Evolutionary conservation across 2,329 filamentous ascomycete species (phyloP), one percentile per base, ranked within the genome.

Genomic region (Blastomyces gilchristii): DNA sequence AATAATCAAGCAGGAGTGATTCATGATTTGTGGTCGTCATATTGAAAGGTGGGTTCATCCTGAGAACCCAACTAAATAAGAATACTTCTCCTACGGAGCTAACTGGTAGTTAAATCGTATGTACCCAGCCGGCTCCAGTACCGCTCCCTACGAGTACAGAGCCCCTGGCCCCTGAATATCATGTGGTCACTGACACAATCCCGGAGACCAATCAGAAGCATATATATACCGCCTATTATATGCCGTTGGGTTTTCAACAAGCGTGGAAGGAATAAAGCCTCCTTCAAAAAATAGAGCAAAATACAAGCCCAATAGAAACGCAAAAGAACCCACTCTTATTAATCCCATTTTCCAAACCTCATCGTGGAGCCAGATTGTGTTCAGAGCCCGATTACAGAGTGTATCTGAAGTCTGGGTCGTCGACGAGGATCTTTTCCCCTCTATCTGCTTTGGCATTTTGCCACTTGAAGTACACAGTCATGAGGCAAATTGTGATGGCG

Each of bases 401-500:
- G 60, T 65, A 63, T 37, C 64, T 56, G 18, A 65, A 65, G 6
- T 60, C 63, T 2, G 50, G 25, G 37, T 34, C 34, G 6, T 22
- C 64, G 16, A 25, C 41, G 39, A 64, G 62, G 18, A 64, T 28
- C 25, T 49, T 50, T 49, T 64, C 64, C 11, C 64, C 64, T 37
- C 56, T 34, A 25, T 65, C 64, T 3, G 62, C 64, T 60, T 61
- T 64, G 39, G 41, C 61, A 22, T 65, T 65, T 41, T 25, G 12
- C 28, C 53, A 39, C 39, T 16, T 61, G 53, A 65, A 65, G 28
- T 61, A 60, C n/a, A 62, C 3, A 3, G 60, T 64, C 25, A 65
- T 52, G 28, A 58, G 2, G 6, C 25, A 28, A 11, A 37, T 41
- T 41, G 61, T 64, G 22, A 62, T 39, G 34, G 61, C 59, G 41